phyloP scores from a whole-genome alignment of 1,284 basidiomycete genomes.

The Moniliella sp. region DNA sequence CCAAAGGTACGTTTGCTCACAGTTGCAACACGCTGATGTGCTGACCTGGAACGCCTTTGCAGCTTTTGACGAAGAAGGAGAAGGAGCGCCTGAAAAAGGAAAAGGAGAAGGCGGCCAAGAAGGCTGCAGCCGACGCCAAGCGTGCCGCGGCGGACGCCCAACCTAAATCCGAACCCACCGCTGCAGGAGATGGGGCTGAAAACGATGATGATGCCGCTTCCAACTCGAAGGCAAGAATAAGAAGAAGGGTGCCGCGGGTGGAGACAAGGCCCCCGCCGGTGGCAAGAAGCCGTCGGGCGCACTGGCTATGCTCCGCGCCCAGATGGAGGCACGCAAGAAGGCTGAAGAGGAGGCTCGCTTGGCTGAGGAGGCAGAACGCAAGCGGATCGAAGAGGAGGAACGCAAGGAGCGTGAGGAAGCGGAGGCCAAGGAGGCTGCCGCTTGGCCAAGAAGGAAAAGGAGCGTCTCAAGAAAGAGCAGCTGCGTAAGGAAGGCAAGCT shows the following conservation, averaged over 20 bases:
- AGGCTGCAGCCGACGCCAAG: slow-evolving; percentile 24
- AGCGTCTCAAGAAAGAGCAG: slow-evolving; percentile 28
- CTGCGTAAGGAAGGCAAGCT: slow-evolving; percentile 32
- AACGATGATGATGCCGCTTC: slow-evolving; percentile 9
- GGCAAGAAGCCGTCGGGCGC: slow-evolving; percentile 22
- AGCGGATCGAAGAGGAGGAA: slow-evolving; percentile 26
- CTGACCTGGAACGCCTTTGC: too few species aligned
- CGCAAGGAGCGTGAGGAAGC: slow-evolving; percentile 26
- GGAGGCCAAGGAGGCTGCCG: slow-evolving; percentile 27
- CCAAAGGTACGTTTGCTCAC: slow-evolving; percentile 10
- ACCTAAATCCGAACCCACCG: slow-evolving; percentile 1
- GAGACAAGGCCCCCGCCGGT: slow-evolving; percentile 9
- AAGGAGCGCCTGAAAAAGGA: slow-evolving; percentile 33
- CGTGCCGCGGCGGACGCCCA: slow-evolving; percentile 4
- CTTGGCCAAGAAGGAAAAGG: slow-evolving; percentile 26
- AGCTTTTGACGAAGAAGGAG: slow-evolving; percentile 32
- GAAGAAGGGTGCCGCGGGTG: slow-evolving; percentile 9
- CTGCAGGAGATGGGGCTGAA: slow-evolving; percentile 7
- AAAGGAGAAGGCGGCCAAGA: slow-evolving; percentile 30
- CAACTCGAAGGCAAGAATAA: slow-evolving; percentile 8
- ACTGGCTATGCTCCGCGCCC: slow-evolving; percentile 26
- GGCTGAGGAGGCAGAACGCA: slow-evolving; percentile 18
- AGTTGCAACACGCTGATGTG: too few species aligned
- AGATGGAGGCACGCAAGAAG: slow-evolving; percentile 30
- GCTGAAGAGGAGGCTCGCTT: slow-evolving; percentile 31